Evolutionary conservation across 306 rosid genomes (phyloP).

Genomic region (Pyrus pyrifolia): DNA sequence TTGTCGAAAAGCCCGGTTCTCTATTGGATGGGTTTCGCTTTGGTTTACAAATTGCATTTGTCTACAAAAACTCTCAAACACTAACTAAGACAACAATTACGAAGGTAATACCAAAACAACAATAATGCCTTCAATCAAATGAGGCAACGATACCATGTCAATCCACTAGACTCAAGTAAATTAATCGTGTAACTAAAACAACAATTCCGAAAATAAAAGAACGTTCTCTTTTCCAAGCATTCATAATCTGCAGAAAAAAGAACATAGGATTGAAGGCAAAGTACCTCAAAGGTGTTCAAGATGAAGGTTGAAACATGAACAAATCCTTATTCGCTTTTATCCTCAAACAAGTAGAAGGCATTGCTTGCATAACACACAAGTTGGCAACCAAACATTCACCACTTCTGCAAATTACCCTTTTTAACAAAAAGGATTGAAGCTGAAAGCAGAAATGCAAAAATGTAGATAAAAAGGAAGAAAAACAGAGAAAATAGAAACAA

Average conservation of each 20-base stretch:
- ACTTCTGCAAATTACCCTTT: background rate
- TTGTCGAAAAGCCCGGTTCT: background rate
- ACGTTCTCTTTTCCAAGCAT: background rate
- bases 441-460: background rate
- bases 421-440: background rate
- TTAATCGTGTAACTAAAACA: background rate
- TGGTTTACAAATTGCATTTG: background rate
- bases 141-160: background rate
- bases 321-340: background rate
- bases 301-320: background rate
- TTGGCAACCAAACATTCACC: background rate
- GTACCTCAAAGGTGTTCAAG: constrained; percentile 6
- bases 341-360: background rate
- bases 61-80: background rate
- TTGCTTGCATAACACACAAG: background rate
- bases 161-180: background rate
- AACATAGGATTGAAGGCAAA: background rate
- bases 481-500: constrained; percentile 40
- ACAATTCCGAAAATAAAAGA: background rate
- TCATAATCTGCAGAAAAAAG: background rate
- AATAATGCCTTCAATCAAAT: background rate
- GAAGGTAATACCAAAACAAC: background rate
- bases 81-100: background rate
- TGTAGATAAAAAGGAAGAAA: background rate
- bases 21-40: background rate